Base-by-base conservation (phyloP, 2,329 filamentous ascomycete species). In the Cadophora sp. region DNA sequence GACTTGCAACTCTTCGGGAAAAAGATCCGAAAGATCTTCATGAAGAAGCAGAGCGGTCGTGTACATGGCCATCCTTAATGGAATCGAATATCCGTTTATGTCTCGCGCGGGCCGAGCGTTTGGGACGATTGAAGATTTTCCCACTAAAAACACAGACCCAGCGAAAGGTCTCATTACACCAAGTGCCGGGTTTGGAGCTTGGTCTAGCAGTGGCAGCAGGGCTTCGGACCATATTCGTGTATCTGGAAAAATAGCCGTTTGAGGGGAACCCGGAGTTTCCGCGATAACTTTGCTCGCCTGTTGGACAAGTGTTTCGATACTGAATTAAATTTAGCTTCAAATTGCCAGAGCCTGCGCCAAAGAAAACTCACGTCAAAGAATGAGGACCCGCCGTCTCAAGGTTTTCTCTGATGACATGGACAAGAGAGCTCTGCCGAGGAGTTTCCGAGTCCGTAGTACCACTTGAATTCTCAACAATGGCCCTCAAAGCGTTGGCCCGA, bases 1-100 rank as follows among this genome's bases (percentile, higher is more conserved):
- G 9, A 83, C 77, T 61, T 83, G 82, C 22, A 80, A 79, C 1
- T 80, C 74, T 1, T 75, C 73, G 0, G 84, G 80, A 0, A 87
- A 68, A 0, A 77, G 72, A 0, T 79, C 71, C 0, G 84, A 64
- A 2, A 80, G 72, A 11, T 84, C 71, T 0, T 0, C 78, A 74
- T 58, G 27, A 20, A 43, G 18, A 50, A 60, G 39, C 0, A 96
- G 76, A 59, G 84, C 84, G 6, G 83, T 82, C 0, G 88, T 85
- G 76, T 94, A 97, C 59, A 90, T 83, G 0, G 90, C 88, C 81
- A 96, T 91, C 64, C 95, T 85, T 16, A 92, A 86, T 0, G 93
- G 88, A 63, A 91, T 82, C 1, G 93, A 93, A 39, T 89, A 87
- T 0, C 91, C 91, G 70, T 87, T 85, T 4, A 84, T 81, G 75